Evolutionary conservation across 805 yeast genomes (phyloP), one percentile per base, ranked within the genome.

Genomic region (Candida nemodendra): DNA sequence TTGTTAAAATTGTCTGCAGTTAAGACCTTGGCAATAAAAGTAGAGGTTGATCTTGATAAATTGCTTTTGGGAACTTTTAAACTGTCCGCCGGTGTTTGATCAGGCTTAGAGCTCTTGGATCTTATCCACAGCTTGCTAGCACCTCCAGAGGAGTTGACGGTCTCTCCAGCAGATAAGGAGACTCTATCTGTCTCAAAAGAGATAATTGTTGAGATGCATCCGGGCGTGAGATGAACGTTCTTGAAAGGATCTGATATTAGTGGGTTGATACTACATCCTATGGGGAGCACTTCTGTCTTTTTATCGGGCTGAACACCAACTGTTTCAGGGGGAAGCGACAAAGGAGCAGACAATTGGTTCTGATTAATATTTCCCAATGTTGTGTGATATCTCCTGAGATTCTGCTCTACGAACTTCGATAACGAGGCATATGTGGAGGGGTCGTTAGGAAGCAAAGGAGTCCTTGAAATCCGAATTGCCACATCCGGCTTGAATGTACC

Each of bases 211-310:
- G 61, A 48, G 9, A 71, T 42, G 45, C 81, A 76, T 0, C 84
- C 81, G 0, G 82, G 81, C 14, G 71, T 76, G 37, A 77, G 56
- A 47, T 71, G 77, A 15, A 76, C 78, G 18, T 66, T 61, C 37
- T 66, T 66, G 49, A 72, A 77, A 2, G 77, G 74, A 49, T 78
- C 84, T 4, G 78, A 71, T 28, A 58, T 43, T 36, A 78, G 55
- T 0, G 82, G 78, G 41, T 74, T 76, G 19, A 77, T 65, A 30
- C 66, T 66, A 30, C 81, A 78, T 0, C 81, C 84, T 15, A 77
- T 64, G 18, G 69, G 67, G 8, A 63, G 30, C 4, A 59, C 49
- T 32, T 65, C 71, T 0, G 62, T 47, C 33, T 56, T 61, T 2
- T 59, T 59, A 31, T 55, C 62, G 0, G 56, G 52, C 16, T 57